Evolutionary conservation across 2,329 filamentous ascomycete genomes (phyloP).

Genomic region (Xylaria multiplex): DNA sequence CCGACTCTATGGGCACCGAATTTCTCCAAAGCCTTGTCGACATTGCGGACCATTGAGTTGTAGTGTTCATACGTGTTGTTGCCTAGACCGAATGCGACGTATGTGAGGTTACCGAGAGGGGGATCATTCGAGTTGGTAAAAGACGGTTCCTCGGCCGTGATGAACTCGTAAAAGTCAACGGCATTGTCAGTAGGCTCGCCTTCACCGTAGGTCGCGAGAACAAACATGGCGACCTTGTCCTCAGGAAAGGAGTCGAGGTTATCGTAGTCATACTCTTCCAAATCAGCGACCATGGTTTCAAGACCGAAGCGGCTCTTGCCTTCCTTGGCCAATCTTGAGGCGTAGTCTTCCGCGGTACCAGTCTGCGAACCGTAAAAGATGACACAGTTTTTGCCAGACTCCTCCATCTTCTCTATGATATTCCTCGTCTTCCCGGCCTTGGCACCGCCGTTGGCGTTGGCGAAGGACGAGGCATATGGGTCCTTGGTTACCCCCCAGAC

Average conservation of each 20-base stretch:
- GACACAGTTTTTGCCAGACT: conserved; percentile 95
- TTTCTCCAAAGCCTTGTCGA: conserved; percentile 82
- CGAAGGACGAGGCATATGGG: conserved; percentile 81
- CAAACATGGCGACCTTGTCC: conserved; percentile 94
- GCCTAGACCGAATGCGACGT: conserved; percentile 93
- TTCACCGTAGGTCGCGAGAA: conserved; percentile 97
- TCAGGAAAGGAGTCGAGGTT: conserved; percentile 88
- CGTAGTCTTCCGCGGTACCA: conserved; percentile 97
- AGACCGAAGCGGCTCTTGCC: conserved; percentile 95
- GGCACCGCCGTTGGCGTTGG: conserved; percentile 72
- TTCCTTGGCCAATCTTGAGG: conserved; percentile 94
- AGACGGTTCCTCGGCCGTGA: conserved; percentile 80
- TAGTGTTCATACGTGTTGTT: conserved; percentile 99
- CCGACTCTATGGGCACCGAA: conserved; percentile 88
- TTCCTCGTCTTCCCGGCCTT: conserved; percentile 89
- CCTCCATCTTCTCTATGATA: conserved; percentile 95
- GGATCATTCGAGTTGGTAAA: conserved; percentile 81
- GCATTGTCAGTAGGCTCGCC: conserved; percentile 99
- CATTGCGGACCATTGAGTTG: conserved; percentile 96
- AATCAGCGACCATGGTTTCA: conserved; percentile 97
- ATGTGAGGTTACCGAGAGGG: conserved; percentile 85
- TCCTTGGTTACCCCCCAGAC: conserved; percentile 91
- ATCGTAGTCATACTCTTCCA: conserved; percentile 98
- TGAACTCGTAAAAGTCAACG: conserved; percentile 98
- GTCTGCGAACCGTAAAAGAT: conserved; percentile 99